Conservation (phyloP, 139 green algal species). For the Auxenochlorella pyrenoidosa region DNA sequence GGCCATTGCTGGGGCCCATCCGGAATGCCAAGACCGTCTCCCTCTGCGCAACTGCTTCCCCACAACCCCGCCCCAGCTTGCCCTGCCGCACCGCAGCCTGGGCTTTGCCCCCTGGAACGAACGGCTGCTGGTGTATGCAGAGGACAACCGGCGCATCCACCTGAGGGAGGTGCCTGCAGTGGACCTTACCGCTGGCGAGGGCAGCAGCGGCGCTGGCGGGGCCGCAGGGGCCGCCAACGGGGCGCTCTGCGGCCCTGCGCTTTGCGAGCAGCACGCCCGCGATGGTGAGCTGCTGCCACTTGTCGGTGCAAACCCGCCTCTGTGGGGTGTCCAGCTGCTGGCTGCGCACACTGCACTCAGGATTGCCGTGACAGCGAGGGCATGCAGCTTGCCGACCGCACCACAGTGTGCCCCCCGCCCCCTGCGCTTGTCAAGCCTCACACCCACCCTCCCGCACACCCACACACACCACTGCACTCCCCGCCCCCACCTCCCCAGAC, state of each 20-base stretch:
- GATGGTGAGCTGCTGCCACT: background rate
- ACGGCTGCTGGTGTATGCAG: slow-evolving; percentile 34
- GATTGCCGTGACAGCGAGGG: too few relatives aligned
- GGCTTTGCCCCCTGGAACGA: slow-evolving; percentile 40
- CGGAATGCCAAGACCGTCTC: too few relatives aligned
- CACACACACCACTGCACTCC: background rate
- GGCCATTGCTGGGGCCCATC: too few relatives aligned
- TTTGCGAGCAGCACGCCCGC: background rate
- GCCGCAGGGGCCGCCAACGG: background rate
- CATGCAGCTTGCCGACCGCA: too few relatives aligned
- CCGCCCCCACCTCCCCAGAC: background rate
- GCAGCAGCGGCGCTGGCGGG: too few relatives aligned
- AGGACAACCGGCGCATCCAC: slow-evolving; percentile 27
- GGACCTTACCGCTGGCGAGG: background rate
- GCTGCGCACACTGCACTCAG: background rate
- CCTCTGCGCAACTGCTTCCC: too few relatives aligned
- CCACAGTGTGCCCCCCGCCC: too few relatives aligned
- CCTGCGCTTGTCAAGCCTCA: too few relatives aligned
- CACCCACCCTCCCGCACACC: too few relatives aligned
- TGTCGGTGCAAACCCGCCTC: too few relatives aligned
- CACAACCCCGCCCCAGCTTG: background rate
- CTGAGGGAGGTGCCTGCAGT: background rate
- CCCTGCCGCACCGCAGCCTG: background rate
- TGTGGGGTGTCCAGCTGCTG: background rate
- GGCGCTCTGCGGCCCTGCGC: background rate